phyloP scores from a whole-genome alignment of 805 yeast genomes.

The Lipomyces lipofer region DNA sequence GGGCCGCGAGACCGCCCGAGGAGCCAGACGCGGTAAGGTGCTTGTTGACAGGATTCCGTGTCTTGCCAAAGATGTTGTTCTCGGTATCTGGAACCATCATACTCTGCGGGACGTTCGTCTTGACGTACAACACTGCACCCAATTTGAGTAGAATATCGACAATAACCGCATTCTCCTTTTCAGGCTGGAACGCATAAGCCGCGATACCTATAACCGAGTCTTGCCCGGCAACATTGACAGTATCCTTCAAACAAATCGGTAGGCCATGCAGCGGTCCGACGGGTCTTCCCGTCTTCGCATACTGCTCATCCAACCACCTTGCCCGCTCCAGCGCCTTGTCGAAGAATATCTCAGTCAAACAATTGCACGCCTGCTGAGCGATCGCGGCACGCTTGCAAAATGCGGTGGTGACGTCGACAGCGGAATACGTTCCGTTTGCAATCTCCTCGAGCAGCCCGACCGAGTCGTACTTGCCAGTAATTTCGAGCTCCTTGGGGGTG shows the following conservation, averaged over 20 bases:
- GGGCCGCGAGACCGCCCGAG: constrained; percentile 55
- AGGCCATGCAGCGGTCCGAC: constrained; percentile 61
- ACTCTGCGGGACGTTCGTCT: constrained; percentile 59
- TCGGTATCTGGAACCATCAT: constrained; percentile 58
- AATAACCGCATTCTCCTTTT: constrained; percentile 46
- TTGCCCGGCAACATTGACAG: constrained; percentile 54
- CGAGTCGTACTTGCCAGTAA: constrained; percentile 34
- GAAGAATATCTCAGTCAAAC: constrained; percentile 47
- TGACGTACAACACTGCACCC: constrained; percentile 62
- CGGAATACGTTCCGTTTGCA: constrained; percentile 41
- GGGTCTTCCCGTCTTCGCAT: constrained; percentile 46
- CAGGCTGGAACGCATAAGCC: constrained; percentile 30
- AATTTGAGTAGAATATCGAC: constrained; percentile 48
- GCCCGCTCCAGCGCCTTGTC: constrained; percentile 62
- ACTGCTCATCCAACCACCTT: constrained; percentile 54
- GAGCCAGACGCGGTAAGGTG: constrained; percentile 55
- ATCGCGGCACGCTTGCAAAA: constrained; percentile 57
- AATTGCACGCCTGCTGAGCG: constrained; percentile 54
- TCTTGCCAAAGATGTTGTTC: constrained; percentile 55
- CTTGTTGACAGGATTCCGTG: constrained; percentile 52
- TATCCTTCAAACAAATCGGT: constrained; percentile 68
- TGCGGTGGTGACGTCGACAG: constrained; percentile 52
- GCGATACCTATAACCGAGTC: constrained; percentile 48
- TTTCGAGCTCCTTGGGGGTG: constrained; percentile 33
- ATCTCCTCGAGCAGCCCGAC: constrained; percentile 30